phyloP scores from a whole-genome alignment of 257 asterid species.

The Capsicum pubescens region DNA sequence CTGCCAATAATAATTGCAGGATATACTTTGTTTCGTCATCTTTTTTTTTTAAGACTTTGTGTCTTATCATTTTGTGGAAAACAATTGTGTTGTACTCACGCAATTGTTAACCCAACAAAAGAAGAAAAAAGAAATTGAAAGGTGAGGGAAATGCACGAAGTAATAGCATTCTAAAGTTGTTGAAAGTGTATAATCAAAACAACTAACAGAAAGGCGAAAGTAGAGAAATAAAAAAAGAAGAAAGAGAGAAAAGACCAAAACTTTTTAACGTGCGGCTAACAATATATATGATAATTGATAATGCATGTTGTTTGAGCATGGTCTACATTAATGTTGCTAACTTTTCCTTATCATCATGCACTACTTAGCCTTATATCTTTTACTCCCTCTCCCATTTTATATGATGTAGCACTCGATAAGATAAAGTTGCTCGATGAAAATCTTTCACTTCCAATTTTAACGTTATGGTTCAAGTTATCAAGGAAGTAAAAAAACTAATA shows the following conservation, averaged over 20 bases:
- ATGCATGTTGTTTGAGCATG: neutral
- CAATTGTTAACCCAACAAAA: neutral
- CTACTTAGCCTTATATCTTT: neutral
- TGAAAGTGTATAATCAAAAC: neutral
- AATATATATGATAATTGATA: constrained; percentile 15
- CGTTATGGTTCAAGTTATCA: too few relatives aligned
- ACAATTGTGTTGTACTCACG: neutral
- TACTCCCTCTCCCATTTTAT: neutral
- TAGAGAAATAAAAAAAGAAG: neutral
- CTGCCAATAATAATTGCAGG: neutral
- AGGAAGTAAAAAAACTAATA: too few relatives aligned
- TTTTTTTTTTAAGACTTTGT: neutral
- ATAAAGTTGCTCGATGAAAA: too few relatives aligned
- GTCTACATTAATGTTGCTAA: neutral
- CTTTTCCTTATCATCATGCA: constrained; percentile 30
- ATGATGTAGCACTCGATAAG: neutral
- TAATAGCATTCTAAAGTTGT: constrained; percentile 20
- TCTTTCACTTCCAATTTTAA: too few relatives aligned
- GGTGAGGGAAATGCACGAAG: neutral
- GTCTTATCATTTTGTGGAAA: neutral
- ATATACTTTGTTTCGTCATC: neutral
- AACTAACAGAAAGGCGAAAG: neutral
- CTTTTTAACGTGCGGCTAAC: constrained; percentile 22
- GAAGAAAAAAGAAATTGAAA: neutral
- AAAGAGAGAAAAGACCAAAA: neutral